phyloP scores from a whole-genome alignment of 2,329 filamentous ascomycete genomes.

The Thielaviopsis ethacetica region DNA sequence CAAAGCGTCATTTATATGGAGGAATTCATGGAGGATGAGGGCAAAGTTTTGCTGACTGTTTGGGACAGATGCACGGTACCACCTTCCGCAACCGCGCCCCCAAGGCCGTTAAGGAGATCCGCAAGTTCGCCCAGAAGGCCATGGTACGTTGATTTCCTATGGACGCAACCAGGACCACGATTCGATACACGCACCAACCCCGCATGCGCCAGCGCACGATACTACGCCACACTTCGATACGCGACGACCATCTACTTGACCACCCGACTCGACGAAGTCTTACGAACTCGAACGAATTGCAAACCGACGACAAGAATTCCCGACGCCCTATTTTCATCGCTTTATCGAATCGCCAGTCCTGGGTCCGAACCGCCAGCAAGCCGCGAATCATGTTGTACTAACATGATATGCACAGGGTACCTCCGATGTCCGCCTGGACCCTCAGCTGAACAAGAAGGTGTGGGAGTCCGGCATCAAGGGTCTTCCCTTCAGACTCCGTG shows the following conservation, averaged over 20 bases:
- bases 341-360: neutral
- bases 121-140: constrained; percentile 75
- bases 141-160: constrained; percentile 56
- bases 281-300: neutral
- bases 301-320: neutral
- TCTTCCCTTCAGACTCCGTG: constrained; percentile 88
- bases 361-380: neutral
- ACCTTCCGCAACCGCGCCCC: constrained; percentile 99
- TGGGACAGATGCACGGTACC: constrained; percentile 73
- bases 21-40: neutral
- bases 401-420: constrained; percentile 51
- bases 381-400: constrained; percentile 6
- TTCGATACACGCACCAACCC: constrained; percentile 1
- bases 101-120: constrained; percentile 98
- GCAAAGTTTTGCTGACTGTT: constrained; percentile 19
- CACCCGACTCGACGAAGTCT: neutral
- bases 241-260: neutral
- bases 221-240: neutral
- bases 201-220: neutral
- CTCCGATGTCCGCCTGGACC: constrained; percentile 91
- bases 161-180: constrained; percentile 2
- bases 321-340: neutral
- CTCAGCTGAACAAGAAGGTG: constrained; percentile 99
- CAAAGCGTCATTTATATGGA: neutral
- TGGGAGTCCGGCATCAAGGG: constrained; percentile 99